Evolutionary conservation across 2,329 filamentous ascomycete genomes (phyloP).

Genomic region (Phialophora verrucosa): DNA sequence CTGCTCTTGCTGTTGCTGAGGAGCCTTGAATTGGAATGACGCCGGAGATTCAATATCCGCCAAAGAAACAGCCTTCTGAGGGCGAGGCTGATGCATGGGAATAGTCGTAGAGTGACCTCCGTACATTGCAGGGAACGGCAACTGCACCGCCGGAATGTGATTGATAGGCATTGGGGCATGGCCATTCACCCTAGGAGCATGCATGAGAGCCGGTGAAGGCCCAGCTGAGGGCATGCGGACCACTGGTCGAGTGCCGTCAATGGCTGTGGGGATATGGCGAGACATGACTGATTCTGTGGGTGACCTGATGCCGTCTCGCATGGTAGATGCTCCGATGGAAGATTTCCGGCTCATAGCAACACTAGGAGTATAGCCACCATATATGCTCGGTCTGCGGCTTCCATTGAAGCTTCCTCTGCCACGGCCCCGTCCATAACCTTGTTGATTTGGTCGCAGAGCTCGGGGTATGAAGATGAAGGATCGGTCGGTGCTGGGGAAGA

Average conservation of each 20-base stretch:
- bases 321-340: conserved; percentile 63
- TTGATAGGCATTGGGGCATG: conserved; percentile 36
- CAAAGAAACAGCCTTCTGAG: conserved; percentile 91
- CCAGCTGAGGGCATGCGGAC: conserved; percentile 78
- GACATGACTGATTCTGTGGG: conserved; percentile 80
- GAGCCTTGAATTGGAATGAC: conserved; percentile 63
- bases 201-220: conserved; percentile 35
- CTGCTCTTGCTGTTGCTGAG: conserved; percentile 73
- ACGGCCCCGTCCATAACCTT: conserved; percentile 69
- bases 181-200: conserved; percentile 28
- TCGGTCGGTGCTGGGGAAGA: conserved; percentile 85
- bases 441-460: conserved; percentile 89
- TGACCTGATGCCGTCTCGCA: conserved; percentile 76
- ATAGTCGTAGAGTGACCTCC: conserved; percentile 66
- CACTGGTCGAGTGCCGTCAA: conserved; percentile 69
- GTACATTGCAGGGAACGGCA: conserved; percentile 57
- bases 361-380: conserved; percentile 83
- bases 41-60: conserved; percentile 88
- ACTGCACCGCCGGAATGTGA: conserved; percentile 44
- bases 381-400: conserved; percentile 79
- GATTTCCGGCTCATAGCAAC: conserved; percentile 87
- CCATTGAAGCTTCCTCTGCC: conserved; percentile 76
- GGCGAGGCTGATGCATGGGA: conserved; percentile 91
- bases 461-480: conserved; percentile 98
- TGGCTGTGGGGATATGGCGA: conserved; percentile 62